A percentile compares a stretch with the other conserved stretches of the same genome.
phyloP scores from a whole-genome alignment of 306 rosid genomes.

The Fragaria iinumae region DNA sequence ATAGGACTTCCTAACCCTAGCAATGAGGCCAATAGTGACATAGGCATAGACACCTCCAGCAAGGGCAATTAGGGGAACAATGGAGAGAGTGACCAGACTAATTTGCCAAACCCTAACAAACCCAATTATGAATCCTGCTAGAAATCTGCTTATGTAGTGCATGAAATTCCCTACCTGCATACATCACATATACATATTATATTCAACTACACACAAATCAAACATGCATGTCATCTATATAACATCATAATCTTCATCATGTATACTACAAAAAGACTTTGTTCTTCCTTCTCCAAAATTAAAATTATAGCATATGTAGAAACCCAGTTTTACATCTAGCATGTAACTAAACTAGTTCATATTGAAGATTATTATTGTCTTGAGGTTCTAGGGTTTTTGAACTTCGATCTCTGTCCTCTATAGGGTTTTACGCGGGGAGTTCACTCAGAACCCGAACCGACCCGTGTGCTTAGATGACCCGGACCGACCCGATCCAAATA shows the following conservation, averaged over 20 bases:
- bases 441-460: background rate
- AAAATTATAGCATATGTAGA: background rate
- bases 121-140: conserved; percentile 74
- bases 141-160: conserved; percentile 85
- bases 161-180: conserved; percentile 89
- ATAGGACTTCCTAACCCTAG: conserved; percentile 70
- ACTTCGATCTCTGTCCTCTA: background rate
- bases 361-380: background rate
- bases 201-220: background rate
- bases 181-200: background rate
- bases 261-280: background rate
- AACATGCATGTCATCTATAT: background rate
- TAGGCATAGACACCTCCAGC: conserved; percentile 95
- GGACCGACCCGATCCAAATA: background rate
- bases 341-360: background rate
- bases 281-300: background rate
- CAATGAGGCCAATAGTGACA: conserved; percentile 77
- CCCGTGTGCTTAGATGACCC: background rate
- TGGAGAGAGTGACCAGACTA: conserved; percentile 81
- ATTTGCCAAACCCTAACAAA: conserved; percentile 94
- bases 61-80: conserved; percentile 87
- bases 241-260: background rate
- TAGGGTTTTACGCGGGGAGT: background rate
- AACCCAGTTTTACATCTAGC: background rate
- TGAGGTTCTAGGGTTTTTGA: background rate